Conservation (phyloP, 179 eudicot genomes). For the Amaranthus tricolor region DNA sequence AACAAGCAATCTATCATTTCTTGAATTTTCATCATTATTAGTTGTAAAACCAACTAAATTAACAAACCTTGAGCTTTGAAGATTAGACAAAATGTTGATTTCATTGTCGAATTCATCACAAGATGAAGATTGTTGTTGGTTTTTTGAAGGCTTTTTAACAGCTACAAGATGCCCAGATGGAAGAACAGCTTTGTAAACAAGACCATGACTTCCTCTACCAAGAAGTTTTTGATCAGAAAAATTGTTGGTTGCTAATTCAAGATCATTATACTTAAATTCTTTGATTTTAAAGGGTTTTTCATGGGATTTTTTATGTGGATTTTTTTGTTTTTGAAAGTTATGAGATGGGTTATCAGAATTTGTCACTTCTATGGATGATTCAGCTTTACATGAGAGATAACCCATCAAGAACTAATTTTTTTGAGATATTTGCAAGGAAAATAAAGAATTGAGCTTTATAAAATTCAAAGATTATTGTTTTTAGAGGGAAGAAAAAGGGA, state of each 20-base stretch:
- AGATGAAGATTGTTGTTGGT: slow-evolving; percentile 17
- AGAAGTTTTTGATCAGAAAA: slow-evolving; percentile 72
- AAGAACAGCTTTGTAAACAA: slow-evolving; percentile 80
- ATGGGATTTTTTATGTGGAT: slow-evolving; percentile 18
- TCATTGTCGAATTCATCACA: slow-evolving; percentile 72
- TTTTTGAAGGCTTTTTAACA: slow-evolving; percentile 65
- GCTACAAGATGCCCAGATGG: slow-evolving; percentile 70
- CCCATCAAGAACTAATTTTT: slow-evolving; percentile 51
- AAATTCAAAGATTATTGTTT: neutral
- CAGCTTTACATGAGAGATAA: slow-evolving; percentile 74
- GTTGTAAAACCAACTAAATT: slow-evolving; percentile 66
- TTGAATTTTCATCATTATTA: slow-evolving; percentile 12
- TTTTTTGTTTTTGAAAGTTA: slow-evolving; percentile 8
- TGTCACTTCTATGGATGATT: slow-evolving; percentile 51
- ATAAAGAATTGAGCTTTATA: neutral
- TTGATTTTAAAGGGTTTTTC: slow-evolving; percentile 49
- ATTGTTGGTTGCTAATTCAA: slow-evolving; percentile 64
- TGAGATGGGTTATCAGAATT: slow-evolving; percentile 34
- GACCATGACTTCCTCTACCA: slow-evolving; percentile 90
- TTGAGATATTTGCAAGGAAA: neutral
- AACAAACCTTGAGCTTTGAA: slow-evolving; percentile 70
- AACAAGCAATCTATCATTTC: slow-evolving; percentile 53
- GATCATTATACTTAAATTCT: slow-evolving; percentile 63
- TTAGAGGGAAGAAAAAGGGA: neutral
- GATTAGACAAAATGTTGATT: slow-evolving; percentile 56